Evolutionary conservation across 1,284 basidiomycete genomes (phyloP).

Genomic region (Ceratobasidium sp.): DNA sequence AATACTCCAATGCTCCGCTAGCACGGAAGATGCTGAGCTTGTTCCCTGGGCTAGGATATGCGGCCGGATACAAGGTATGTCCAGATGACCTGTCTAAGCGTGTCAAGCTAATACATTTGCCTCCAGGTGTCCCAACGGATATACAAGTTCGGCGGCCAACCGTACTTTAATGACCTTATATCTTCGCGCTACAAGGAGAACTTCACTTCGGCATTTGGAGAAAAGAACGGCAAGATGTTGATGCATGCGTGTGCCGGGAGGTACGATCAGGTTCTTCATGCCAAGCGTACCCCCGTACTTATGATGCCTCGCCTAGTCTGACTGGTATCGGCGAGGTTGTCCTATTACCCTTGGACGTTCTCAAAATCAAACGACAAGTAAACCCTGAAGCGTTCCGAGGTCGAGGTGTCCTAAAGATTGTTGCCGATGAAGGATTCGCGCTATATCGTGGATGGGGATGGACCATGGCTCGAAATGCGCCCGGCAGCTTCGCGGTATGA

Average conservation of each 20-base stretch:
- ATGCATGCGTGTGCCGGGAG: slow-evolving; percentile 96
- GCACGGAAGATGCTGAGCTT: slow-evolving; percentile 87
- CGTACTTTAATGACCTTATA: slow-evolving; percentile 96
- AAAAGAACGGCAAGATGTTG: slow-evolving; percentile 95
- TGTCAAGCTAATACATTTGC: not conserved
- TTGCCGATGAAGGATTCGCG: slow-evolving; percentile 91
- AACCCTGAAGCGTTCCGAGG: slow-evolving; percentile 97
- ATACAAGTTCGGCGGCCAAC: slow-evolving; percentile 99
- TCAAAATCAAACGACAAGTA: slow-evolving; percentile 99
- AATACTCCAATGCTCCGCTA: slow-evolving; percentile 80
- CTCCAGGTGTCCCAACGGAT: slow-evolving; percentile 81
- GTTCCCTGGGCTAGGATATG: slow-evolving; percentile 98
- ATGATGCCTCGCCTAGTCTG: slow-evolving; percentile 66
- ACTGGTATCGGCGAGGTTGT: slow-evolving; percentile 98
- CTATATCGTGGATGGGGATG: slow-evolving; percentile 99
- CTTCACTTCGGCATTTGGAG: slow-evolving; percentile 92
- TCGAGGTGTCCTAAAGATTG: slow-evolving; percentile 89
- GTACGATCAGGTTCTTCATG: slow-evolving; percentile 62
- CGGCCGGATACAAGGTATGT: slow-evolving; percentile 90
- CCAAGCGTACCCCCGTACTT: not conserved
- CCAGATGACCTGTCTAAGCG: not conserved
- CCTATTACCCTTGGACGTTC: slow-evolving; percentile 92
- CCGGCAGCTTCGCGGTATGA: slow-evolving; percentile 93
- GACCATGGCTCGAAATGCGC: slow-evolving; percentile 98
- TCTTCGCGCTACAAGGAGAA: slow-evolving; percentile 78